A percentile compares a stretch with the other conserved stretches of the same genome.
Evolutionary conservation across 1,284 basidiomycete species (phyloP).

Genomic region (Polyporus tsugae): DNA sequence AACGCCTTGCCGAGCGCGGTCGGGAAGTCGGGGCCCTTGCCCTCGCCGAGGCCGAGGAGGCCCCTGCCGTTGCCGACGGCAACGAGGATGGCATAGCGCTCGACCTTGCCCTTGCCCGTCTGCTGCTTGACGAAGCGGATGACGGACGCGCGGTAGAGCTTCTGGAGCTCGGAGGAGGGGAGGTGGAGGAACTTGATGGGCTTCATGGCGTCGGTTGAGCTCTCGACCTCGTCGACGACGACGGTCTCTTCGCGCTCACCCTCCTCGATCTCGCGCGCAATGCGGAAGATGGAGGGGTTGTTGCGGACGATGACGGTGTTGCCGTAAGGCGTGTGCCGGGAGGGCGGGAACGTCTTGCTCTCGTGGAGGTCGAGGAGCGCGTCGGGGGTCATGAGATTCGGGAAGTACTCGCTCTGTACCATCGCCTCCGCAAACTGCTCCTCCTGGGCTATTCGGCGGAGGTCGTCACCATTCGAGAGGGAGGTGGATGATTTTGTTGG

Average conservation of each 20-base stretch:
- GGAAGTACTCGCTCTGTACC: conserved; percentile 42
- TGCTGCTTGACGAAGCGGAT: conserved; percentile 79
- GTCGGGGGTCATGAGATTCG: conserved; percentile 68
- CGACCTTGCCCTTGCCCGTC: conserved; percentile 88
- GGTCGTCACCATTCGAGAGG: conserved; percentile 6
- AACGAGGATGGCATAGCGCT: conserved; percentile 71
- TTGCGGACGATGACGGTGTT: conserved; percentile 72
- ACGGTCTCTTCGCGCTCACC: conserved; percentile 29
- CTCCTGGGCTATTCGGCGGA: conserved; percentile 25
- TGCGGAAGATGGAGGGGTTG: conserved; percentile 51
- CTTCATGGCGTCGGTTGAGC: conserved; percentile 31
- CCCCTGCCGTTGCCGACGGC: conserved; percentile 91
- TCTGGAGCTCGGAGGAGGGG: conserved; percentile 38
- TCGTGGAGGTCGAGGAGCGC: conserved; percentile 68
- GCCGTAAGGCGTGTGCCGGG: conserved; percentile 54
- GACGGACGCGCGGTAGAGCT: conserved; percentile 66
- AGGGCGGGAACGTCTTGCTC: conserved; percentile 59
- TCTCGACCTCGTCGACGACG: conserved; percentile 30
- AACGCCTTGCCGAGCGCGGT: conserved; percentile 75
- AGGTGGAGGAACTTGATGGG: conserved; percentile 40
- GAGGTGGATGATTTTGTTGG: conserved; percentile 11
- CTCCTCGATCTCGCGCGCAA: conserved; percentile 32
- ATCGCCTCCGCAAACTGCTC: conserved; percentile 22
- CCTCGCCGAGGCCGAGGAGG: conserved; percentile 90
- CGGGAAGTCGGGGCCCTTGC: conserved; percentile 72